Evolutionary conservation across 2,329 filamentous ascomycete genomes (phyloP).

Genomic region (Diaporthe nobilis): DNA sequence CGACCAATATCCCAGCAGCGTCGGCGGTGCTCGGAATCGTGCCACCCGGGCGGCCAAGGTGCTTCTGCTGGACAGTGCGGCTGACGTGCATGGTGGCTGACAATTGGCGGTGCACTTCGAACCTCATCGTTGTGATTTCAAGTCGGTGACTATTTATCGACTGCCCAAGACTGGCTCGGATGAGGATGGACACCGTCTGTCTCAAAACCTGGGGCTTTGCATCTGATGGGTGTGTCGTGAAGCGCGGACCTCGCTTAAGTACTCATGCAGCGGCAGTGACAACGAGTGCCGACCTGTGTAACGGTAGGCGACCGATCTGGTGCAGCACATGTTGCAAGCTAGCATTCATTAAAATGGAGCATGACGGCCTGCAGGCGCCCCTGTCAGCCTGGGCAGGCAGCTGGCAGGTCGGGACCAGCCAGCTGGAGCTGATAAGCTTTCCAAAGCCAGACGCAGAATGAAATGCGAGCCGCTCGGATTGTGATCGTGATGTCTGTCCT

Average conservation of each 20-base stretch:
- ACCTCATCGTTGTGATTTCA: neutral
- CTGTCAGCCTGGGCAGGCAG: neutral
- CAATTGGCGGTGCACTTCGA: neutral
- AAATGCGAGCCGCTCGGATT: slow-evolving; percentile 4
- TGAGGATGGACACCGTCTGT: neutral
- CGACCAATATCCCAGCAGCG: neutral
- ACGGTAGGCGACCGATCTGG: neutral
- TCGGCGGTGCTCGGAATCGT: neutral
- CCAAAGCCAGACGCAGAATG: neutral
- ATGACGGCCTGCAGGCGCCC: neutral
- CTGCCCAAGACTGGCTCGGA: neutral
- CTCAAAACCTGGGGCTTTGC: no score
- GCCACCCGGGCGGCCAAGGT: neutral
- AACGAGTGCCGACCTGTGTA: slow-evolving; percentile 5
- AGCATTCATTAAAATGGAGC: neutral
- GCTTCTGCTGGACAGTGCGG: neutral
- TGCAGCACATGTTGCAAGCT: slow-evolving; percentile 2
- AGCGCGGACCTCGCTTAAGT: neutral
- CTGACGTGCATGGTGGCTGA: neutral
- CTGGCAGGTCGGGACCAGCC: neutral
- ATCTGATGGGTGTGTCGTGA: neutral
- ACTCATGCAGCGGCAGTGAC: neutral
- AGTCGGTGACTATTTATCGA: neutral
- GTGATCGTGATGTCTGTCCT: neutral
- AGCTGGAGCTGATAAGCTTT: neutral